Percentiles rank a stretch among this genome's conserved stretches.
Conservation (phyloP, 2,329 filamentous ascomycete species). For the Cryphonectria nitschkei region DNA sequence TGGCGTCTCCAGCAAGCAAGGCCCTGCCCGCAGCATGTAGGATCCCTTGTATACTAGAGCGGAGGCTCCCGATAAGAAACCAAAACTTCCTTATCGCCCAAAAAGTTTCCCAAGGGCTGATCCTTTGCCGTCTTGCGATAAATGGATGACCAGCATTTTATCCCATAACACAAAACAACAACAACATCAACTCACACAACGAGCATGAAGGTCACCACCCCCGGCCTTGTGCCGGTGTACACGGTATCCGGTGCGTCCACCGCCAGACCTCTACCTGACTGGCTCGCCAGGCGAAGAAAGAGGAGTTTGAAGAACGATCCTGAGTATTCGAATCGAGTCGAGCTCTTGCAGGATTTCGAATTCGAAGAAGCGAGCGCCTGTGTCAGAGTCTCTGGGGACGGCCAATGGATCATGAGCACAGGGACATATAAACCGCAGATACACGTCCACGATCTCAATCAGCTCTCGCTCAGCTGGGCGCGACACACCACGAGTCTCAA, state of each 20-base stretch:
- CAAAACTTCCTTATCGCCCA: constrained; percentile 17
- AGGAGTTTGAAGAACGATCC: constrained; percentile 88
- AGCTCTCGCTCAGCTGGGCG: constrained; percentile 90
- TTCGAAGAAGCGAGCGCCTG: constrained; percentile 95
- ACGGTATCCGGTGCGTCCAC: constrained; percentile 92
- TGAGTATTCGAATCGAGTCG: constrained; percentile 91
- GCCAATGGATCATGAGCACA: constrained; percentile 95
- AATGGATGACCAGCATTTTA: constrained; percentile 1
- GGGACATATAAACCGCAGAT: constrained; percentile 79
- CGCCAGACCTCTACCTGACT: constrained; percentile 87
- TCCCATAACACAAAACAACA: background rate
- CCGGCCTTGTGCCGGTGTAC: constrained; percentile 84
- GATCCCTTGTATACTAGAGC: background rate
- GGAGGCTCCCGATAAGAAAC: constrained; percentile 6
- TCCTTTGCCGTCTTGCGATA: background rate
- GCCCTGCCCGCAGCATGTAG: background rate
- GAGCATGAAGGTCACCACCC: constrained; percentile 79
- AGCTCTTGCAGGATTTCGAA: constrained; percentile 95
- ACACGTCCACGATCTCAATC: constrained; percentile 92
- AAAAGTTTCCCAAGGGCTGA: constrained; percentile 18
- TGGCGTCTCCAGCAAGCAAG: background rate
- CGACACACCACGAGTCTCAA: constrained; percentile 92
- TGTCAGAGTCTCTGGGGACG: constrained; percentile 89
- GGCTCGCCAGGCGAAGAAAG: constrained; percentile 89
- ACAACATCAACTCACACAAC: background rate